A percentile compares a stretch with the other conserved stretches of the same genome.
Evolutionary conservation across 768 basidiomycete species (phyloP).

Genomic region (Naganishia vishniacii): DNA sequence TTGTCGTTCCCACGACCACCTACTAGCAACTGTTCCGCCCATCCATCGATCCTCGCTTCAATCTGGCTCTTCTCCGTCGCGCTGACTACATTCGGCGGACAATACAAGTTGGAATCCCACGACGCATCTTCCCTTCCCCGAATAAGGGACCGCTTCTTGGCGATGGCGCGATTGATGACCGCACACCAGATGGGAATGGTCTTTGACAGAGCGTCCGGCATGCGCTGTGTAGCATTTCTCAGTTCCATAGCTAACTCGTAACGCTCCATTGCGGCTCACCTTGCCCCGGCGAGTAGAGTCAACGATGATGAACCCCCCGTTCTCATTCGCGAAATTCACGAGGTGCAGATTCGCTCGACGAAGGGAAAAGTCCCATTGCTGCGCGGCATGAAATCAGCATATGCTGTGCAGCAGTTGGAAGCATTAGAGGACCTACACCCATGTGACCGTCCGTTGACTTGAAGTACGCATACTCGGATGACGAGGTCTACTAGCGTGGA

Average conservation of each 20-base stretch:
- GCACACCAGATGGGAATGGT: slow-evolving; percentile 89
- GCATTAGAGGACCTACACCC: slow-evolving; percentile 35
- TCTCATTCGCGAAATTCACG: slow-evolving; percentile 56
- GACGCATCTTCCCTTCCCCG: slow-evolving; percentile 32
- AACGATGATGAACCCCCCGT: slow-evolving; percentile 76
- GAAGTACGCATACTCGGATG: slow-evolving; percentile 61
- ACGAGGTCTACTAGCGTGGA: slow-evolving; percentile 22
- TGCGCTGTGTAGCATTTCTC: slow-evolving; percentile 51
- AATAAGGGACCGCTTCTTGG: slow-evolving; percentile 28
- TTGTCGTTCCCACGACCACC: slow-evolving; percentile 30
- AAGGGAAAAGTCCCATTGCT: slow-evolving; percentile 70
- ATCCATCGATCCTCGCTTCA: slow-evolving; percentile 58
- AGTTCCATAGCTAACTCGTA: no score
- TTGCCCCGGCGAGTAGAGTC: slow-evolving; percentile 92
- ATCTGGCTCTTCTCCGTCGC: slow-evolving; percentile 76
- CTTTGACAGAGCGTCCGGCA: slow-evolving; percentile 89
- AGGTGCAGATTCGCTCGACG: slow-evolving; percentile 78
- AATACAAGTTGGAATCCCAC: slow-evolving; percentile 64
- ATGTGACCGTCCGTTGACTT: slow-evolving; percentile 88
- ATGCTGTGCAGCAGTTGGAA: not conserved
- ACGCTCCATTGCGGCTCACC: slow-evolving; percentile 26
- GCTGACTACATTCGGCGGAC: slow-evolving; percentile 57
- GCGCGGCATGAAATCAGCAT: slow-evolving; percentile 50
- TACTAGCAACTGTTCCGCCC: slow-evolving; percentile 67
- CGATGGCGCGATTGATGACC: slow-evolving; percentile 66